A percentile compares a stretch with the other conserved stretches of the same genome.
phyloP scores from a whole-genome alignment of 495 filamentous ascomycete species.

The Trichoderma virens region DNA sequence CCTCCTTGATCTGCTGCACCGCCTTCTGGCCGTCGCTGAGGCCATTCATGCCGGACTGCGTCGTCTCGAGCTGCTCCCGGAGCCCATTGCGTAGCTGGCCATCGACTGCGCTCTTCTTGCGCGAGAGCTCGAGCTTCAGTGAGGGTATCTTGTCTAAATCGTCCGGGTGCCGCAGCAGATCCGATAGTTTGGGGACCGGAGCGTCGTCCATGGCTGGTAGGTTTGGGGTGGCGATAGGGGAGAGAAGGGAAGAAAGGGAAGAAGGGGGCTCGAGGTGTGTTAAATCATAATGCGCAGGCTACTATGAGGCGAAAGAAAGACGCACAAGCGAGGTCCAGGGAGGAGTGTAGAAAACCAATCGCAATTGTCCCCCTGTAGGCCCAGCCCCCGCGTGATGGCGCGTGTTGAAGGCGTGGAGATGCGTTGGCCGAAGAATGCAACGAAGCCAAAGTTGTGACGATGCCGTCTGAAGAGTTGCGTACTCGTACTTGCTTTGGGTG shows the following conservation, averaged over 20 bases:
- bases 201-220: constrained; percentile 29
- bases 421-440: background rate
- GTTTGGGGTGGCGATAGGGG: background rate
- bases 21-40: constrained; percentile 82
- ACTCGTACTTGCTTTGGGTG: background rate
- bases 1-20: constrained; percentile 84
- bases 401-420: background rate
- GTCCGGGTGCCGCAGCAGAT: constrained; percentile 63
- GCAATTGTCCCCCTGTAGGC: constrained; percentile 1
- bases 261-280: background rate
- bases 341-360: background rate
- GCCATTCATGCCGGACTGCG: constrained; percentile 80
- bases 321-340: background rate
- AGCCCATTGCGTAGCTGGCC: constrained; percentile 79
- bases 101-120: constrained; percentile 90
- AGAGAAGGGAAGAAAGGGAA: background rate
- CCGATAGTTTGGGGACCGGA: constrained; percentile 60
- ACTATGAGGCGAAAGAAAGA: background rate
- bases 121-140: constrained; percentile 84
- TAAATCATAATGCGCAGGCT: background rate
- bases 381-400: background rate
- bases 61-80: constrained; percentile 82
- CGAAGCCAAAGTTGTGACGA: constrained; percentile 3
- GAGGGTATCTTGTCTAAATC: constrained; percentile 92
- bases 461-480: background rate